Evolutionary conservation across 805 yeast genomes (phyloP).

Genomic region (Lipomyces japonicus): DNA sequence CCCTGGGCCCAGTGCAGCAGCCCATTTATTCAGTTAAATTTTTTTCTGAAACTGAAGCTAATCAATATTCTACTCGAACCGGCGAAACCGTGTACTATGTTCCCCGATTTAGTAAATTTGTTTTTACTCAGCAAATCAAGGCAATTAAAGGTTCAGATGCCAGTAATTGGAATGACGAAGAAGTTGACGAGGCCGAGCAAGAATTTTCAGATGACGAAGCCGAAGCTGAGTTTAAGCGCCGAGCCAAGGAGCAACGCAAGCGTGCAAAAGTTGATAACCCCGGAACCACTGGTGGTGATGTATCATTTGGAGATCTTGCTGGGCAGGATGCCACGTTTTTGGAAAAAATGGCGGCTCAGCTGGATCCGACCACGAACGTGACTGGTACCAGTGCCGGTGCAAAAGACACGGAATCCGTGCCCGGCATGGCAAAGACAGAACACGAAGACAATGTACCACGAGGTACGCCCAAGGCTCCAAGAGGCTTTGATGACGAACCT

Average conservation of each 20-base stretch:
- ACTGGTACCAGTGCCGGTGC: neutral
- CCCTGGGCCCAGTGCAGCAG: constrained; percentile 78
- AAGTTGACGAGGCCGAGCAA: constrained; percentile 78
- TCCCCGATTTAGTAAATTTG: constrained; percentile 74
- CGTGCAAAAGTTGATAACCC: constrained; percentile 35
- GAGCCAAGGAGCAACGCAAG: constrained; percentile 58
- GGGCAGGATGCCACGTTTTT: constrained; percentile 21
- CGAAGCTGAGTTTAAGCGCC: constrained; percentile 66
- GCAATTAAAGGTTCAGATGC: constrained; percentile 87
- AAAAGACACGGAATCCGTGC: constrained; percentile 3
- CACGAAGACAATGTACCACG: too few species aligned
- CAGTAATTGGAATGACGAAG: constrained; percentile 91
- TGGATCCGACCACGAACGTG: constrained; percentile 1
- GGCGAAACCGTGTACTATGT: constrained; percentile 69
- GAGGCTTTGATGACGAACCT: constrained; percentile 21
- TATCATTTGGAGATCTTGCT: constrained; percentile 24
- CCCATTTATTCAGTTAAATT: constrained; percentile 80
- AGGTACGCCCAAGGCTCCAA: neutral
- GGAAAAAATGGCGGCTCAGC: constrained; percentile 1
- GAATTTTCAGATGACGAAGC: constrained; percentile 74
- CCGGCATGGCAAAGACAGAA: neutral
- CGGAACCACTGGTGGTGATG: neutral
- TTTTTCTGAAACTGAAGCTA: constrained; percentile 47
- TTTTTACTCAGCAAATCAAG: constrained; percentile 69
- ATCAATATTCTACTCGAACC: constrained; percentile 40